Percentiles rank a stretch among this genome's conserved stretches.
These are phyloP conservation scores for Paraphoma chrysanthemicola DNA, from an alignment of 2,329 filamentous ascomycete genomes.

Conservation along the genomic window DNA sequence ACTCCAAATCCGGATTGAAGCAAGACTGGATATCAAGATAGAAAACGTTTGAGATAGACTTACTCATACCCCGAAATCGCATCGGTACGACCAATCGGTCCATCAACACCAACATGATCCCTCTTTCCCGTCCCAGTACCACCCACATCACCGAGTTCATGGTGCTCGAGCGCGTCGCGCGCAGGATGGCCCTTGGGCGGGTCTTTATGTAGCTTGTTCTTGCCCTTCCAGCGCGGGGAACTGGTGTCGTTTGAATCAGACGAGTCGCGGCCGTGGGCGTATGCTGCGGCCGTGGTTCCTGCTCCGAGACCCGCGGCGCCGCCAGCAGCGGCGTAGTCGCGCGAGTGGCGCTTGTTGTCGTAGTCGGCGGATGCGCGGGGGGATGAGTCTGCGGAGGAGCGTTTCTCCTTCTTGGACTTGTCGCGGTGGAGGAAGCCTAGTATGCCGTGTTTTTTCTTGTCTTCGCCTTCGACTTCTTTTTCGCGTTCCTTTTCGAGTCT, in stretches of 20 bases:
- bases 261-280: constrained; percentile 23
- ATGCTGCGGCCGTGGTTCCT: constrained; percentile 21
- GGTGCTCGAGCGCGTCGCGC: constrained; percentile 32
- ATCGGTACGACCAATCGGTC: constrained; percentile 34
- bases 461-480: constrained; percentile 18
- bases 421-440: constrained; percentile 52
- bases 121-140: no score
- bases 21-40: no score
- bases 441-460: constrained; percentile 47
- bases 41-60: constrained; percentile 19
- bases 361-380: constrained; percentile 21
- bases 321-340: constrained; percentile 26
- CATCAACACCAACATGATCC: constrained; percentile 40
- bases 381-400: constrained; percentile 16
- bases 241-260: constrained; percentile 13
- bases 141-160: constrained; percentile 12
- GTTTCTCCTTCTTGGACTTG: constrained; percentile 47
- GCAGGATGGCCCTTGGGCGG: constrained; percentile 47
- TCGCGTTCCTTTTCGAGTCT: constrained; percentile 22
- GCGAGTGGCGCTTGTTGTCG: constrained; percentile 27
- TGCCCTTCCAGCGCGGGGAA: constrained; percentile 31
- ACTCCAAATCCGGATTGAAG: no score
- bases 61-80: constrained; percentile 38
- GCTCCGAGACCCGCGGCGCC: constrained; percentile 28
- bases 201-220: constrained; percentile 51